These are phyloP conservation scores for Sporothrix phasma DNA, from an alignment of 2,329 filamentous ascomycete species.

Conservation along the genomic window DNA sequence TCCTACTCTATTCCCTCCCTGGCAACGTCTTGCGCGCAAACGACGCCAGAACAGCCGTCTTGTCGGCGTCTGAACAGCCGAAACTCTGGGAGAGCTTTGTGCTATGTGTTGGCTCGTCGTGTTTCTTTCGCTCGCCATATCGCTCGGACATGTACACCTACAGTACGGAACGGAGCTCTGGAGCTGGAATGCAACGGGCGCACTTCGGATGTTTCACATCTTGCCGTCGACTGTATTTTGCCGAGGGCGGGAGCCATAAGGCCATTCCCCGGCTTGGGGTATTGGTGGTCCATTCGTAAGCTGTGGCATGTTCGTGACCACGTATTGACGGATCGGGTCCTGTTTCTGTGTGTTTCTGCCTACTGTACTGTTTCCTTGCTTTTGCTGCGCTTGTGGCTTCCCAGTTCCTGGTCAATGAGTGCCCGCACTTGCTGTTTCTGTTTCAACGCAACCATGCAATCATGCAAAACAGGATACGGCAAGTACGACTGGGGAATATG, in stretches of 20 bases:
- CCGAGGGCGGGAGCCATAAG: not conserved
- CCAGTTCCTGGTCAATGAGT: not conserved
- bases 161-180: too few species aligned
- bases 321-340: too few species aligned
- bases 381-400: not conserved
- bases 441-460: slow-evolving; percentile 4
- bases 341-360: not conserved
- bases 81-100: not conserved
- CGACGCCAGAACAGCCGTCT: not conserved
- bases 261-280: not conserved
- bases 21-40: slow-evolving; percentile 2
- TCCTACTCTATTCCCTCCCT: not conserved
- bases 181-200: slow-evolving; percentile 1
- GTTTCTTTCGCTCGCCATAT: not conserved
- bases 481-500: not conserved
- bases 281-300: not conserved
- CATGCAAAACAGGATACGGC: not conserved
- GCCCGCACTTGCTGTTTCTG: not conserved
- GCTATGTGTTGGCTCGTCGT: not conserved
- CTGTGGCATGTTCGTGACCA: not conserved
- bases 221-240: not conserved
- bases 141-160: too few species aligned
- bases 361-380: not conserved
- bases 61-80: not conserved
- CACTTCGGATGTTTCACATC: not conserved